A percentile compares a stretch with the other conserved stretches of the same genome.
phyloP scores from a whole-genome alignment of 345 rosid genomes.

The Microcos paniculata region DNA sequence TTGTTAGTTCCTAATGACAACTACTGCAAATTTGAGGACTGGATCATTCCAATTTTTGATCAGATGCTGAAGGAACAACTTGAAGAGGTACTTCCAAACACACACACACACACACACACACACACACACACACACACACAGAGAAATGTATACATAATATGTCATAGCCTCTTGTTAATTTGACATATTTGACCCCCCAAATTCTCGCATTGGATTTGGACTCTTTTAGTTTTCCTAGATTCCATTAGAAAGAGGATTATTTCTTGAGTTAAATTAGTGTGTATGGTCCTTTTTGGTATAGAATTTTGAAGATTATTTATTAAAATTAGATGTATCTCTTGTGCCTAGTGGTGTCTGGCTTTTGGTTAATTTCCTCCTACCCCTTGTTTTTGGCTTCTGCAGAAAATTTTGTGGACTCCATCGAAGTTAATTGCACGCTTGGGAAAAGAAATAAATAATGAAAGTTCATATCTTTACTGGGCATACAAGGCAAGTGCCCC shows the following conservation, averaged over 20 bases:
- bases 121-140: too few relatives aligned
- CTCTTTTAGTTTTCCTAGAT: neutral
- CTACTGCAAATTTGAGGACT: constrained; percentile 96
- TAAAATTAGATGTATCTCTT: neutral
- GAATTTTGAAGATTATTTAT: too few relatives aligned
- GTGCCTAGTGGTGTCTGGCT: neutral
- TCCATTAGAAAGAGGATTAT: neutral
- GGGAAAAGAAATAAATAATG: constrained; percentile 85
- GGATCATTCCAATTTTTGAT: constrained; percentile 91
- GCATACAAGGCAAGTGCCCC: constrained; percentile 70
- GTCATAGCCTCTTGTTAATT: neutral
- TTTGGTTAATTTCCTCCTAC: constrained; percentile 7
- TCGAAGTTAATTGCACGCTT: constrained; percentile 75
- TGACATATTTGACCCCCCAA: neutral
- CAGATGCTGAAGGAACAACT: constrained; percentile 88
- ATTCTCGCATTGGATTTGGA: neutral
- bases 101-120: too few relatives aligned
- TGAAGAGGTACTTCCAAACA: constrained; percentile 56
- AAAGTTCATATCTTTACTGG: constrained; percentile 90
- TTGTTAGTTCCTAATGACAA: constrained; percentile 90
- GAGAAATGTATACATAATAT: neutral
- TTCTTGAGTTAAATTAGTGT: neutral
- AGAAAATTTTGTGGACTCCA: constrained; percentile 87
- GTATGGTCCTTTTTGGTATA: neutral
- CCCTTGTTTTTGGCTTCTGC: constrained; percentile 22